Evolutionary conservation across 257 asterid species (phyloP).

Genomic region (Gynochthodes officinalis): DNA sequence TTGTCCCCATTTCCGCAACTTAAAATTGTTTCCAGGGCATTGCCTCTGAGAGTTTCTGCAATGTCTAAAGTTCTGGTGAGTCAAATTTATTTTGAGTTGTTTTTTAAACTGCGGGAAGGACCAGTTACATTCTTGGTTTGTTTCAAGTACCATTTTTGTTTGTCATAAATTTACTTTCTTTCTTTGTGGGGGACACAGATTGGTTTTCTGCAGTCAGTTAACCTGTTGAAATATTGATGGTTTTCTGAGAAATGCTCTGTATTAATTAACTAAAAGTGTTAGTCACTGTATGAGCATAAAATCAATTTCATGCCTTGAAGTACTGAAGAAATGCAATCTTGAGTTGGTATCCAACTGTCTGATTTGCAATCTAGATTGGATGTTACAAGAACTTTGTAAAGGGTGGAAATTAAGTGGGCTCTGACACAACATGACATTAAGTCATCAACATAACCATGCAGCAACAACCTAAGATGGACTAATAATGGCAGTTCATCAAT

Average conservation of each 20-base stretch:
- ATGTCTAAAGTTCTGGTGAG: conserved; percentile 89
- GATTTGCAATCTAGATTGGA: background rate
- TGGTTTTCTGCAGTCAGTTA: background rate
- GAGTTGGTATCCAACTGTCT: background rate
- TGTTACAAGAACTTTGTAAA: background rate
- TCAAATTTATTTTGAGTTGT: background rate
- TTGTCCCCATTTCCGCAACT: conserved; percentile 75
- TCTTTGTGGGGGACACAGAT: background rate
- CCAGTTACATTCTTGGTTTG: background rate
- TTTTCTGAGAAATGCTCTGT: conserved; percentile 8
- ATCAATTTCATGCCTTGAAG: background rate
- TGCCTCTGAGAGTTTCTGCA: conserved; percentile 84
- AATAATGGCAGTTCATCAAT: background rate
- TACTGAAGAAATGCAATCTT: no score
- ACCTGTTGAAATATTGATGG: background rate
- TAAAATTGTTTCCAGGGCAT: conserved; percentile 56
- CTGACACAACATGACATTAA: background rate
- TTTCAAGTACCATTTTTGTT: background rate
- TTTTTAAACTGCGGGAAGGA: background rate
- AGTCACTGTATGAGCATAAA: background rate
- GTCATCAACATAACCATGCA: background rate
- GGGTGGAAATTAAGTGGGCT: background rate
- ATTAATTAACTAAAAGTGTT: background rate
- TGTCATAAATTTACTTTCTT: background rate
- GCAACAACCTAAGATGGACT: background rate